Evolutionary conservation across 1,139 yeast genomes (phyloP).

Genomic region (Nematodospora anomalae): DNA sequence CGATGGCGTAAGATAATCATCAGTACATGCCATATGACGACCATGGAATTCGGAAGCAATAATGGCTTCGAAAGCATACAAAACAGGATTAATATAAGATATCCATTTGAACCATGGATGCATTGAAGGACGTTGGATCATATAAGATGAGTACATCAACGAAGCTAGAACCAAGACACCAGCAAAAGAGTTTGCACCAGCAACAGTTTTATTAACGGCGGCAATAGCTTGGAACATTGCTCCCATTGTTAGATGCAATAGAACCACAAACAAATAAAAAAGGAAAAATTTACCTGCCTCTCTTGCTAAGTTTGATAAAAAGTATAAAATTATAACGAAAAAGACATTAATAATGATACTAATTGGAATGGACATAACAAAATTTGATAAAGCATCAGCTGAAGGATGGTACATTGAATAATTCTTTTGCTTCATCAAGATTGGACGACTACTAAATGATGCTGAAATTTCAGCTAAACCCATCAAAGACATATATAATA

Average conservation of each 20-base stretch:
- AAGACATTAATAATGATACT: constrained; percentile 43
- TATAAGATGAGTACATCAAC: constrained; percentile 54
- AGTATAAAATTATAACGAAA: constrained; percentile 50
- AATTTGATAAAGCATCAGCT: constrained; percentile 54
- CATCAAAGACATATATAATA: constrained; percentile 54
- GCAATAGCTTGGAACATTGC: constrained; percentile 52
- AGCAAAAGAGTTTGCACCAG: constrained; percentile 54
- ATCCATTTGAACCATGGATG: constrained; percentile 70
- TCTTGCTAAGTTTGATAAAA: constrained; percentile 49
- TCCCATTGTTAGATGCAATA: constrained; percentile 33
- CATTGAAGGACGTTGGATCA: constrained; percentile 59
- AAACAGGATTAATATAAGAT: constrained; percentile 55
- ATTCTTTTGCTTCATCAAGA: constrained; percentile 55
- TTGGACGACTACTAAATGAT: constrained; percentile 51
- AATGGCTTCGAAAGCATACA: constrained; percentile 58
- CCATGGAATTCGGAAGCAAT: constrained; percentile 58
- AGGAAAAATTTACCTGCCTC: constrained; percentile 57
- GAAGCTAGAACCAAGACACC: constrained; percentile 50
- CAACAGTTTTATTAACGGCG: constrained; percentile 42
- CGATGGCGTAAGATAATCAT: constrained; percentile 42
- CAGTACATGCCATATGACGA: constrained; percentile 51
- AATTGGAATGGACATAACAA: constrained; percentile 49
- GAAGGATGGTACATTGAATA: constrained; percentile 59
- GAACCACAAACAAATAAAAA: constrained; percentile 43
- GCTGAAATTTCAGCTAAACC: constrained; percentile 54